A percentile compares a stretch with the other conserved stretches of the same genome.
phyloP scores from a whole-genome alignment of 2,329 filamentous ascomycete genomes.

The Aspergillus puulaauensis region DNA sequence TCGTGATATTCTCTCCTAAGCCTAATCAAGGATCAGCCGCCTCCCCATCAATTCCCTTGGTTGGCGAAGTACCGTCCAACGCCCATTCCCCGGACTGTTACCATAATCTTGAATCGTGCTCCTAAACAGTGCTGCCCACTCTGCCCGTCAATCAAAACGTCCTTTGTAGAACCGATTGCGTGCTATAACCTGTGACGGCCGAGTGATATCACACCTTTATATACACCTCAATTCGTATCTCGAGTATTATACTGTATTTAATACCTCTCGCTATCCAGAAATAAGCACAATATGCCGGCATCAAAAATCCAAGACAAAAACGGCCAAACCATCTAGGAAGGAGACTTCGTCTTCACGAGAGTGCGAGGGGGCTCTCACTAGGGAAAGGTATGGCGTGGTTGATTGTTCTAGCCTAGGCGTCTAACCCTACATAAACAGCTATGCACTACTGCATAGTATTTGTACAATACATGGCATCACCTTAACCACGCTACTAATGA shows the following conservation, averaged over 20 bases:
- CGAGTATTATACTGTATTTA: not conserved
- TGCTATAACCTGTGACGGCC: not conserved
- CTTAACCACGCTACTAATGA: too few species aligned
- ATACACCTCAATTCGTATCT: not conserved
- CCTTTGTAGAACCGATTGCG: not conserved
- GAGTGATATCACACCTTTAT: not conserved
- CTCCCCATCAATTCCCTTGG: too few species aligned
- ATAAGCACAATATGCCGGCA: slow-evolving; percentile 16
- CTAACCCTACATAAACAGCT: not conserved
- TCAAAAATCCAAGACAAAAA: slow-evolving; percentile 22
- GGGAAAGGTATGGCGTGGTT: slow-evolving; percentile 18
- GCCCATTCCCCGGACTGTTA: too few species aligned
- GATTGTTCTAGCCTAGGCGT: not conserved
- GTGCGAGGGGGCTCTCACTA: slow-evolving; percentile 24
- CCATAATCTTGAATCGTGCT: too few species aligned
- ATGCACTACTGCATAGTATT: too few species aligned
- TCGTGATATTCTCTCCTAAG: too few species aligned
- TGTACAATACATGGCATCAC: too few species aligned
- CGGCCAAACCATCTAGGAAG: slow-evolving; percentile 21
- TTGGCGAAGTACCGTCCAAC: too few species aligned
- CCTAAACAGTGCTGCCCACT: not conserved
- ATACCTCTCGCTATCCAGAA: not conserved
- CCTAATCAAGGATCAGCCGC: too few species aligned
- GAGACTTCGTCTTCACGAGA: slow-evolving; percentile 24
- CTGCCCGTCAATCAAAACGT: not conserved